Conservation (phyloP, 768 basidiomycete species). For the Termitomyces sp. region DNA sequence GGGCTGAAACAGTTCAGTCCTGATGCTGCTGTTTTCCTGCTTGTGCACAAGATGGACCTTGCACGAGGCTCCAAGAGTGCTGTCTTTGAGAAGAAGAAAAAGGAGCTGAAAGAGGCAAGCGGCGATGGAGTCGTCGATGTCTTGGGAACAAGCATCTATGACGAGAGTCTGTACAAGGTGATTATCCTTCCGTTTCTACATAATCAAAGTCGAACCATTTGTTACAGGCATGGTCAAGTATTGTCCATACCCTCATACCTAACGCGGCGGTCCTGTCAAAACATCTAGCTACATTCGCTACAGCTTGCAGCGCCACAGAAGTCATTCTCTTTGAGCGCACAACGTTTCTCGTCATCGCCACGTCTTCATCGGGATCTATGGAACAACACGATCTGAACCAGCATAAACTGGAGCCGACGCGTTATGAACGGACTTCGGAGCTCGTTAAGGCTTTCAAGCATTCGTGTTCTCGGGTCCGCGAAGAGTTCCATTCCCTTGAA, state of each 20-base stretch:
- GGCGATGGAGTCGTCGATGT: slow-evolving; percentile 58
- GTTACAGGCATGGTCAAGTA: slow-evolving; percentile 91
- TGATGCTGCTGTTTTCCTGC: slow-evolving; percentile 80
- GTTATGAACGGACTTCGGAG: slow-evolving; percentile 86
- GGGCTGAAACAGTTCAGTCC: slow-evolving; percentile 75
- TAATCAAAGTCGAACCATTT: not conserved
- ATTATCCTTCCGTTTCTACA: slow-evolving; percentile 8
- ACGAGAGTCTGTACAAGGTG: slow-evolving; percentile 94
- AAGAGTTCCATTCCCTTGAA: slow-evolving; percentile 83
- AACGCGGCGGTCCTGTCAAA: slow-evolving; percentile 85
- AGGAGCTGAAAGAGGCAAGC: slow-evolving; percentile 67
- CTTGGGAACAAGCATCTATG: slow-evolving; percentile 94
- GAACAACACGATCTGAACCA: slow-evolving; percentile 24
- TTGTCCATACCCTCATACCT: slow-evolving; percentile 94
- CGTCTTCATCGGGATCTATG: slow-evolving; percentile 36
- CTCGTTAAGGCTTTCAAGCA: slow-evolving; percentile 95
- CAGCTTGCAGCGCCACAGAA: slow-evolving; percentile 86
- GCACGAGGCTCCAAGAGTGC: slow-evolving; percentile 56
- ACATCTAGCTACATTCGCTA: slow-evolving; percentile 82
- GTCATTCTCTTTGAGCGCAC: slow-evolving; percentile 95
- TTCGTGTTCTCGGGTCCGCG: slow-evolving; percentile 77
- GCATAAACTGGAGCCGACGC: slow-evolving; percentile 55
- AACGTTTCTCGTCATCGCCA: slow-evolving; percentile 96
- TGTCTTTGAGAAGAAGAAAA: slow-evolving; percentile 65
- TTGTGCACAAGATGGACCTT: slow-evolving; percentile 98